Base-by-base conservation (phyloP, 345 rosid species). In the Streptanthus diversifolius region DNA sequence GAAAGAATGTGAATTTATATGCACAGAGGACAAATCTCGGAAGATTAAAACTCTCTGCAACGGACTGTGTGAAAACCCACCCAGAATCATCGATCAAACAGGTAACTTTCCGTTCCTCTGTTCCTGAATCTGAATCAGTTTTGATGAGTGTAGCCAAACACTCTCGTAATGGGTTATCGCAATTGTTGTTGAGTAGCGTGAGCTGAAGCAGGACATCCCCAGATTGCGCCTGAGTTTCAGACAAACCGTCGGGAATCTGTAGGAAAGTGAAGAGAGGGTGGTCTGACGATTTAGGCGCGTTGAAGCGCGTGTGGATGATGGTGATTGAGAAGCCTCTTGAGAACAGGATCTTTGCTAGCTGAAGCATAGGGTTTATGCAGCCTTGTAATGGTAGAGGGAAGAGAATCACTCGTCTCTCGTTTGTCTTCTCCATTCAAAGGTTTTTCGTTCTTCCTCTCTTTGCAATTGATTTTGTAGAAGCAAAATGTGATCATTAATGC, bases 301-400 rank as follows among this genome's bases (percentile, higher is more conserved):
- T 70, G 75, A 70, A 88, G 12, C 79, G 81, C 44, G 83, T 47
- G n/a, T 69, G 56, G 21, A 80, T 44, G 10, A 92, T 86, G 51
- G 96, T 90, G 76, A 90, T 65, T 3, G 81, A 74, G 19, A 88
- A 63, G 62, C 85, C 86, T 3, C 79, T 56, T 11, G 82, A 77
- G 64, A 55, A 29, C 1, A 91, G 72, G 13, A 86, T 82, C 72
- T 87, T 87, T 12, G 89, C 84, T 3, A 89, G 82, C 74, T 86
- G 87, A 35, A 91, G 79, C 89, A 85, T 80, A 66, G 87, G 72
- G 83, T 78, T 92, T 14, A 90, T 84, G 54, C 91, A 92, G 54
- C 90, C 88, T 25, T 89, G 89, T 10, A 66, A 49, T 11, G 92
- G 96, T 11, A 85, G 21, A 0, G 90, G 93, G 44, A 86, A 86